Percentiles rank a stretch among this genome's conserved stretches.
phyloP scores from a whole-genome alignment of 139 green algal species.

The Volvox africanus region DNA sequence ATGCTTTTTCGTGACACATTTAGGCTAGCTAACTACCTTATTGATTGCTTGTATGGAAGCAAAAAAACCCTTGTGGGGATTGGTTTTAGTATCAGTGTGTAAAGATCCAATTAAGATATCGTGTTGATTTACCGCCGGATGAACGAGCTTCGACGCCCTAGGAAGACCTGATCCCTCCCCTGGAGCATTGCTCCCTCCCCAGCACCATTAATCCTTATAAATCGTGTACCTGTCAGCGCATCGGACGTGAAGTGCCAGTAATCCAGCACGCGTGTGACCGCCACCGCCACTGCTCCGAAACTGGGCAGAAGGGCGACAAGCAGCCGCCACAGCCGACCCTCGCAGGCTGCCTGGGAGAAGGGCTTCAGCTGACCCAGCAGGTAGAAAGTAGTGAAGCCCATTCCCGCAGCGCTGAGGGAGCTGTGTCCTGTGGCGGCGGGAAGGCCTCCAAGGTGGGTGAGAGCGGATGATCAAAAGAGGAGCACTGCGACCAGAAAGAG shows the following conservation, averaged over 20 bases:
- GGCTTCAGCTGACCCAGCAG: constrained; percentile 68
- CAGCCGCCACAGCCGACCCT: constrained; percentile 52
- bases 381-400: constrained; percentile 74
- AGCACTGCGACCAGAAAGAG: too few species aligned
- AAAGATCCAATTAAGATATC: too few species aligned
- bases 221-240: constrained; percentile 49
- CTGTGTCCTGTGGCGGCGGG: constrained; percentile 66
- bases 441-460: neutral
- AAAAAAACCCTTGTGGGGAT: too few species aligned
- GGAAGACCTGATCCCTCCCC: too few species aligned
- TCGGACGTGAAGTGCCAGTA: constrained; percentile 75
- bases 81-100: too few species aligned
- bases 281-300: constrained; percentile 57
- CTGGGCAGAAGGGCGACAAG: constrained; percentile 60
- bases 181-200: too few species aligned
- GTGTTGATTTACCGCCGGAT: too few species aligned
- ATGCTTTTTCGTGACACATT: too few species aligned
- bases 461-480: neutral
- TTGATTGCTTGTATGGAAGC: too few species aligned
- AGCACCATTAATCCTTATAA: too few species aligned
- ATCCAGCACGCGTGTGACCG: constrained; percentile 65
- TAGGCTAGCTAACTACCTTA: too few species aligned
- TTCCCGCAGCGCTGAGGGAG: constrained; percentile 69
- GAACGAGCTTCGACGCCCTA: too few species aligned
- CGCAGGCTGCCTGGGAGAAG: constrained; percentile 35